Conservation (phyloP, 306 rosid species). For the Trichosanthes truncata region DNA sequence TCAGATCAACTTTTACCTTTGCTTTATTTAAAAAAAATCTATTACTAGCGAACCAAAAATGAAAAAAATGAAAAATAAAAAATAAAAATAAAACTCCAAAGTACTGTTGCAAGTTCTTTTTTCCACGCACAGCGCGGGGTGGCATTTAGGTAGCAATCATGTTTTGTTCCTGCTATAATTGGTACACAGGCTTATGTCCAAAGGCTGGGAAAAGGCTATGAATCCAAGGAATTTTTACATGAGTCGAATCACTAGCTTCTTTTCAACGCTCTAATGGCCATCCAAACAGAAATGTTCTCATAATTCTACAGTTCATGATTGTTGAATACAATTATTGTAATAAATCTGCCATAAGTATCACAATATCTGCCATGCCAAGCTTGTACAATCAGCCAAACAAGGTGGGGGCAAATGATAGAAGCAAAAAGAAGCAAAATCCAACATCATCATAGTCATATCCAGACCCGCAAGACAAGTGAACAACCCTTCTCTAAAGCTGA, state of each 20-base stretch:
- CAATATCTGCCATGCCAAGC: constrained; percentile 5
- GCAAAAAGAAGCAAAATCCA: not conserved
- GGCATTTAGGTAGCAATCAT: not conserved
- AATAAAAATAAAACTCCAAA: no score
- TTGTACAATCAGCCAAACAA: not conserved
- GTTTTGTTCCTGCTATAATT: not conserved
- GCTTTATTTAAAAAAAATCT: not conserved
- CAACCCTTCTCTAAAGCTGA: not conserved
- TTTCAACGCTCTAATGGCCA: not conserved
- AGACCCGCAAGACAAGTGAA: not conserved
- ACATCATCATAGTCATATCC: not conserved
- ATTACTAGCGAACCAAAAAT: not conserved
- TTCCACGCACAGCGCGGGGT: not conserved
- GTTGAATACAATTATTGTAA: constrained; percentile 4
- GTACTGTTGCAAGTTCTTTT: not conserved
- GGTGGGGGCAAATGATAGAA: constrained; percentile 2
- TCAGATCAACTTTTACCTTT: not conserved
- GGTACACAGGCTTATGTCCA: not conserved
- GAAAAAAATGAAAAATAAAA: no score
- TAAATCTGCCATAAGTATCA: not conserved
- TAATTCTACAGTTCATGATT: not conserved
- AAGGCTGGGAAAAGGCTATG: not conserved
- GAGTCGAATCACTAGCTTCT: not conserved
- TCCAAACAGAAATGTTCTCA: not conserved
- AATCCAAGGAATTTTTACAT: not conserved